A percentile compares a stretch with the other conserved stretches of the same genome.
These are phyloP conservation scores for Gomphus sp. DNA, from an alignment of 1,284 basidiomycete species.

Conservation along the genomic window DNA sequence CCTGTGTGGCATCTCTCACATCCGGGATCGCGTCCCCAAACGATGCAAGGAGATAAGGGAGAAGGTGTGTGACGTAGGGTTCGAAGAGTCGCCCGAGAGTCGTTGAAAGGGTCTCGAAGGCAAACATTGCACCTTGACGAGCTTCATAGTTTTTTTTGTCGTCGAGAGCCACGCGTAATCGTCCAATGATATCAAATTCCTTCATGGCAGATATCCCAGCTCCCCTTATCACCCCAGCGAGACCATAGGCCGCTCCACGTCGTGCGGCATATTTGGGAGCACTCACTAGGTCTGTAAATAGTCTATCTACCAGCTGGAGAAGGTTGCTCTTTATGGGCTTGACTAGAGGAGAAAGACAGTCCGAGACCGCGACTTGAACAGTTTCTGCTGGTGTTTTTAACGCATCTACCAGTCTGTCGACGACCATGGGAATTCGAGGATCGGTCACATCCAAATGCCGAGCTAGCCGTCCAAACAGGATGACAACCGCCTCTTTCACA, in stretches of 20 bases:
- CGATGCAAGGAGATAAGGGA: slow-evolving; percentile 78
- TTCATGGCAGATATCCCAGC: slow-evolving; percentile 82
- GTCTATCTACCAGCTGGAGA: slow-evolving; percentile 63
- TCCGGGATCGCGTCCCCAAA: slow-evolving; percentile 90
- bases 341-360: slow-evolving; percentile 87
- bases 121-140: slow-evolving; percentile 92
- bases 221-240: slow-evolving; percentile 90
- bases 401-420: slow-evolving; percentile 86
- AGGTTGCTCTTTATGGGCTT: slow-evolving; percentile 59
- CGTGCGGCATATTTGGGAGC: slow-evolving; percentile 85
- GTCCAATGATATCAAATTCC: slow-evolving; percentile 72
- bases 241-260: slow-evolving; percentile 91
- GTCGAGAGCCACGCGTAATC: slow-evolving; percentile 71
- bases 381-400: slow-evolving; percentile 93
- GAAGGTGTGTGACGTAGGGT: slow-evolving; percentile 83
- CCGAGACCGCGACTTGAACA: slow-evolving; percentile 94
- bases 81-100: slow-evolving; percentile 89
- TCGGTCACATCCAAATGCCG: slow-evolving; percentile 79
- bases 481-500: slow-evolving; percentile 92
- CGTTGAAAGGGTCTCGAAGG: slow-evolving; percentile 84
- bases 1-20: slow-evolving; percentile 92
- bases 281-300: slow-evolving; percentile 71
- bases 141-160: slow-evolving; percentile 86
- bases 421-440: slow-evolving; percentile 71
- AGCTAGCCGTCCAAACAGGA: slow-evolving; percentile 90